These are phyloP conservation scores for Dactylellina drechsleri DNA, from an alignment of 2,329 filamentous ascomycete genomes.

Conservation along the genomic window DNA sequence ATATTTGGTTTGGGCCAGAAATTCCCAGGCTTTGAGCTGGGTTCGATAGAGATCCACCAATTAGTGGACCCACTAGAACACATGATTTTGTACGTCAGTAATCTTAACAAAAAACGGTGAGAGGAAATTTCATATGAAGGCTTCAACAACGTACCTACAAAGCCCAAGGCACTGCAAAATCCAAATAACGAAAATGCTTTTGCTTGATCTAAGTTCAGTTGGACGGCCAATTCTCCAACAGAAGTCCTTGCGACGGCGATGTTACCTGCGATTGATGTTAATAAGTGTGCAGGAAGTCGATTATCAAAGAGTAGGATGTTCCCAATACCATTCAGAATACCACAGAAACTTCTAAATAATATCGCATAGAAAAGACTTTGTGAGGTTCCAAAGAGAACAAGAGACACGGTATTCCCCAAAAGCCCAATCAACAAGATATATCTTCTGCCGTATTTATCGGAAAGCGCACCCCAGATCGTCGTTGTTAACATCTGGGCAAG, in stretches of 20 bases:
- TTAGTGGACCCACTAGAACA: slow-evolving; percentile 24
- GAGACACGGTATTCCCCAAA: slow-evolving; percentile 26
- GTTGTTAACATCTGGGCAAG: slow-evolving; percentile 30
- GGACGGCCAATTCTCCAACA: slow-evolving; percentile 20
- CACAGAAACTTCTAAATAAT: slow-evolving; percentile 22
- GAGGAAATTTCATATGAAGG: neutral
- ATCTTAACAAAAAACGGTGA: neutral
- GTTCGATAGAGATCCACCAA: slow-evolving; percentile 32
- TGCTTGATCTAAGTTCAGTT: slow-evolving; percentile 14
- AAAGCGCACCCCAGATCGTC: slow-evolving; percentile 28
- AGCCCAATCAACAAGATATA: slow-evolving; percentile 21
- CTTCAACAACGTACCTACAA: slow-evolving; percentile 17
- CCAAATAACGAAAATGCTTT: slow-evolving; percentile 31
- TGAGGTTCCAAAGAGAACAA: slow-evolving; percentile 28
- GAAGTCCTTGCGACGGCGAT: slow-evolving; percentile 36
- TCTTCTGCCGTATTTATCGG: slow-evolving; percentile 25
- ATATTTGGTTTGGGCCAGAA: slow-evolving; percentile 23
- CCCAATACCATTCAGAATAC: slow-evolving; percentile 21
- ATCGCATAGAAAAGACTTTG: slow-evolving; percentile 22
- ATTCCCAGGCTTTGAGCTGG: slow-evolving; percentile 9
- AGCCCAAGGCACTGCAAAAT: slow-evolving; percentile 26
- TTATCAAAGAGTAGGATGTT: no score
- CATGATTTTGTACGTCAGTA: neutral
- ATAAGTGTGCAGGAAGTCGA: neutral
- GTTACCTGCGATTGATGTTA: slow-evolving; percentile 20